Base-by-base conservation (phyloP, 1,284 basidiomycete genomes). In the Apiotrichum gamsii region DNA sequence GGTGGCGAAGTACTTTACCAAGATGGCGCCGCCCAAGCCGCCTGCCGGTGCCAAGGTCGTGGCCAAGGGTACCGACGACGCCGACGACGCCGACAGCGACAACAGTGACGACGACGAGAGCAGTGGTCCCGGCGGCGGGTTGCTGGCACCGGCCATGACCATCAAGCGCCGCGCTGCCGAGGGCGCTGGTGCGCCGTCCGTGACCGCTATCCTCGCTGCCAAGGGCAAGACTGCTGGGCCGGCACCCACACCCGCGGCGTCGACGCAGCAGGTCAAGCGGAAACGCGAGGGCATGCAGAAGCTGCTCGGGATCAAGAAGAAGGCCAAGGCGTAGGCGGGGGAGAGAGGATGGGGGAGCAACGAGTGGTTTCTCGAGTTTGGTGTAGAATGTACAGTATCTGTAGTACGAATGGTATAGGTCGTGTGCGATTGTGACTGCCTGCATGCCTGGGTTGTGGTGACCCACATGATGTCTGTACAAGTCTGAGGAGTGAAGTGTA, bases 1-100 rank as follows among this genome's bases (percentile, higher is more conserved):
- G 19, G 87, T 97, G 18, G 77, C 83, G 50, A 81, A 87, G 64
- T 85, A 90, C 39, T 98, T 98, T 67, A 78, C 85, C 35, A 87
- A 85, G 70, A 77, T 89, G 8, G 65, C 20, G 58, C 64, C 19
- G 51, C 62, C 31, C 58, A 41, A 41, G 15, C 39, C 39, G 1
- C 25, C 25, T 11, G 25, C 11, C 25, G 25, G 25, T 11, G 25
- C 25, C 25, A 5, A 23, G 35, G 35, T 14, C 8, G 35, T 8
- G 10, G 8, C 21, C n/a, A 15, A 18, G 18, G 20, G 2, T n/a
- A n/a, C n/a, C 13, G n/a, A n/a, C 20, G 19, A 21, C 18, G 13
- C 18, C 19, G 56, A 36, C 19, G 24, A 15, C 20, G 41, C 28
- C 15, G 43, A 36, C 11, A 18, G n/a, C 8, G 3, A 15, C 9